Percentiles rank a stretch among this genome's conserved stretches.
These are phyloP conservation scores for Trichoderma arundinaceum DNA, from an alignment of 2,329 filamentous ascomycete genomes.

Conservation along the genomic window DNA sequence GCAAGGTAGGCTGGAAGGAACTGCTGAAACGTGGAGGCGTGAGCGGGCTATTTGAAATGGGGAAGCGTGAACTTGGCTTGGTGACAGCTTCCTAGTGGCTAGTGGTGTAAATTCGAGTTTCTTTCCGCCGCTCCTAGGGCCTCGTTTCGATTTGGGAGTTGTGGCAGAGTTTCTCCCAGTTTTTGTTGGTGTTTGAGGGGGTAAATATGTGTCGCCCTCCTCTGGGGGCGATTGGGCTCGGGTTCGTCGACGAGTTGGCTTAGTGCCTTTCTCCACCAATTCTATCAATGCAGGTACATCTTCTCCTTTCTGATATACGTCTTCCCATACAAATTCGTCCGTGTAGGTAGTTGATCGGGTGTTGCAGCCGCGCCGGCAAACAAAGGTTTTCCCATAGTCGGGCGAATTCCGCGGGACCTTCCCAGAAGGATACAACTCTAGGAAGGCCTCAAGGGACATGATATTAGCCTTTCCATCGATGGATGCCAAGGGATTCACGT, in stretches of 20 bases:
- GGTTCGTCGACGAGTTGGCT: constrained; percentile 58
- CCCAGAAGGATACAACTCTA: constrained; percentile 72
- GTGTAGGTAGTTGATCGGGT: constrained; percentile 89
- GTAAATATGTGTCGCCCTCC: constrained; percentile 41
- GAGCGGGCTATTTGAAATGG: constrained; percentile 91
- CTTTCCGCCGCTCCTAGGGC: constrained; percentile 55
- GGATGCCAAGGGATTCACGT: constrained; percentile 82
- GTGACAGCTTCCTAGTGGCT: constrained; percentile 83
- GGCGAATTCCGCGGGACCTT: constrained; percentile 73
- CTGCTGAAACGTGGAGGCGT: constrained; percentile 89
- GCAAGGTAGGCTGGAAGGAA: constrained; percentile 87
- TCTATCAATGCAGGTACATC: constrained; percentile 70
- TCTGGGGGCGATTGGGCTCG: constrained; percentile 43
- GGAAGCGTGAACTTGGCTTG: constrained; percentile 74
- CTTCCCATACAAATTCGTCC: constrained; percentile 89
- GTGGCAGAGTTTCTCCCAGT: constrained; percentile 39
- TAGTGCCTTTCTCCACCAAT: constrained; percentile 73
- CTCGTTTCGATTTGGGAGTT: constrained; percentile 43
- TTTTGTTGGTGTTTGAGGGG: constrained; percentile 49
- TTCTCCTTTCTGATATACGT: constrained; percentile 71
- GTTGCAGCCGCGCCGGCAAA: constrained; percentile 89
- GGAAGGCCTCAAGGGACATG: constrained; percentile 73
- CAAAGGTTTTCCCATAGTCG: constrained; percentile 83
- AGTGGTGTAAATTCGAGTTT: constrained; percentile 93
- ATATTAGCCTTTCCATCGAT: constrained; percentile 90